These are phyloP conservation scores for Globisporangium apiculatum DNA, from an alignment of 352 stramenopile species.

Conservation along the genomic window DNA sequence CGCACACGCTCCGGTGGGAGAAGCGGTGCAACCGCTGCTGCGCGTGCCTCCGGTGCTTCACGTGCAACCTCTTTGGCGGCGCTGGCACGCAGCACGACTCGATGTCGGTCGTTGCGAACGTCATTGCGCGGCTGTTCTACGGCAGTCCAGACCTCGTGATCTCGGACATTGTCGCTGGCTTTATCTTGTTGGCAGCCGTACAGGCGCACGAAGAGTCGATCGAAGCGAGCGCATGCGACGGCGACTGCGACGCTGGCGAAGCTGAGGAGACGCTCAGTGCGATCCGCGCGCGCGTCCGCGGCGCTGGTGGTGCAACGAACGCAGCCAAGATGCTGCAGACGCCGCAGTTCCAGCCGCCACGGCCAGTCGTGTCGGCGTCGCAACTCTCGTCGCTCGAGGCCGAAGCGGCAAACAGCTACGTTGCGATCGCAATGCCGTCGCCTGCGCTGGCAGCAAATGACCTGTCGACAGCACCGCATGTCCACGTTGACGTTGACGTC, in stretches of 20 bases:
- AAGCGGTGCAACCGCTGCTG: conserved; percentile 71
- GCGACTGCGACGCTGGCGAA: conserved; percentile 24
- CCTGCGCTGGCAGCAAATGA: conserved; percentile 3
- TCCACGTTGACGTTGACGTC: too few relatives aligned
- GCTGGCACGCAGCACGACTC: conserved; percentile 79
- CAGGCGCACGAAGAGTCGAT: conserved; percentile 66
- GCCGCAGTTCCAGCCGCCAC: not conserved
- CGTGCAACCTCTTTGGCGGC: conserved; percentile 83
- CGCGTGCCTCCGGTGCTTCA: conserved; percentile 75
- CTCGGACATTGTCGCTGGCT: conserved; percentile 82
- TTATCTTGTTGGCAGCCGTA: conserved; percentile 72
- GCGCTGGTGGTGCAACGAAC: not conserved
- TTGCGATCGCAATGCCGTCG: conserved; percentile 45
- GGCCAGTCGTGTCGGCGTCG: conserved; percentile 9
- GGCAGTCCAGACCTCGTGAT: conserved; percentile 83
- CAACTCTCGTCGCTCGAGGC: conserved; percentile 18
- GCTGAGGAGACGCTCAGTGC: conserved; percentile 43
- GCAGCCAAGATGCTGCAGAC: not conserved
- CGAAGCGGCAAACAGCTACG: conserved; percentile 22
- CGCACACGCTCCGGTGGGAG: conserved; percentile 69
- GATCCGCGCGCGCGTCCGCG: conserved; percentile 37
- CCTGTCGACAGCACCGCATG: conserved; percentile 16
- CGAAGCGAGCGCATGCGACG: conserved; percentile 19
- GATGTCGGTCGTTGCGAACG: conserved; percentile 83
- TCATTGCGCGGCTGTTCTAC: conserved; percentile 82